A percentile compares a stretch with the other conserved stretches of the same genome.
Evolutionary conservation across 805 yeast genomes (phyloP).

Genomic region (Jamesozyma gamospora): DNA sequence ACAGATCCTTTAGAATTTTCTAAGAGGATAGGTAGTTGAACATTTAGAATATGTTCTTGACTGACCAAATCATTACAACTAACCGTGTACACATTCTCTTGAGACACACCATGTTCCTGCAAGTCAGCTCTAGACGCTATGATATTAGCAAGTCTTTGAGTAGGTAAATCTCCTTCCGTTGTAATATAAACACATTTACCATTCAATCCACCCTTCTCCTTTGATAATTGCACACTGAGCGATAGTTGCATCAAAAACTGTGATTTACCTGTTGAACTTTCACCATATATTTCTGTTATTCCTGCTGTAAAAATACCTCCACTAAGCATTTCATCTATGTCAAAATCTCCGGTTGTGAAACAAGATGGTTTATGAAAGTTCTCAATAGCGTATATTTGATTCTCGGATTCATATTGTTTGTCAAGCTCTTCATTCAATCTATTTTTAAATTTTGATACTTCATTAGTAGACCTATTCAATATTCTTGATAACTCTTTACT

Average conservation of each 20-base stretch:
- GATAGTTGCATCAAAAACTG: slow-evolving; percentile 64
- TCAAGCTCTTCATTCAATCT: slow-evolving; percentile 12
- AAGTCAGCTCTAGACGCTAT: slow-evolving; percentile 26
- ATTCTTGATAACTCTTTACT: slow-evolving; percentile 28
- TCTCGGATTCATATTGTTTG: slow-evolving; percentile 6
- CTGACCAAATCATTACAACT: slow-evolving; percentile 59
- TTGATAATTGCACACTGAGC: slow-evolving; percentile 45
- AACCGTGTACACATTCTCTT: slow-evolving; percentile 38
- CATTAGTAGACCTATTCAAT: slow-evolving; percentile 28
- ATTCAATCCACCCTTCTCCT: slow-evolving; percentile 38
- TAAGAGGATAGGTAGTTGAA: slow-evolving; percentile 56
- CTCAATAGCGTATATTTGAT: slow-evolving; percentile 1
- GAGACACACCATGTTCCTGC: slow-evolving; percentile 31
- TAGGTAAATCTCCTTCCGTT: slow-evolving; percentile 68
- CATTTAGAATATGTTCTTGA: slow-evolving; percentile 61
- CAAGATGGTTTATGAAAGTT: neutral
- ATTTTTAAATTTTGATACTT: slow-evolving; percentile 22
- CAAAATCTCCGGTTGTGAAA: slow-evolving; percentile 46
- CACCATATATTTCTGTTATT: slow-evolving; percentile 73
- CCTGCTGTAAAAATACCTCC: slow-evolving; percentile 50
- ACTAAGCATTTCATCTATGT: slow-evolving; percentile 39
- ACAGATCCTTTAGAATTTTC: slow-evolving; percentile 31
- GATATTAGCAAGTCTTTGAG: slow-evolving; percentile 50
- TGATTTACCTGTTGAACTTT: slow-evolving; percentile 79
- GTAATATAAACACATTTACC: slow-evolving; percentile 57